A percentile compares a stretch with the other conserved stretches of the same genome.
phyloP scores from a whole-genome alignment of 345 rosid genomes.

The Ricinus communis region DNA sequence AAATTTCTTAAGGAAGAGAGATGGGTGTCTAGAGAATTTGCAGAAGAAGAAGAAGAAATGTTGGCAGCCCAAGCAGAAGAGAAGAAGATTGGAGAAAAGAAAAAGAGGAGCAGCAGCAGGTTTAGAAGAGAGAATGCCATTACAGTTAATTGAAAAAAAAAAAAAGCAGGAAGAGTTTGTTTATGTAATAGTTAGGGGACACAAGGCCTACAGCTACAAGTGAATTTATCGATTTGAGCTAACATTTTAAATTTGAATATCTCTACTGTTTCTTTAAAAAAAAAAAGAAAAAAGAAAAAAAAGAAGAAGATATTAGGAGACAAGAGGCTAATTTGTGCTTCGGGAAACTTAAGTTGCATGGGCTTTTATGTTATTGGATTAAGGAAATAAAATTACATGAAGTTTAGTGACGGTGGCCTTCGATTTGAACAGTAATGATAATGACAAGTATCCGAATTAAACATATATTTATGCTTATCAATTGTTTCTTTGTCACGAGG shows the following conservation, averaged over 20 bases:
- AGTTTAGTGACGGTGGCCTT: not conserved
- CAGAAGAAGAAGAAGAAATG: slow-evolving; percentile 31
- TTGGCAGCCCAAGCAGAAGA: slow-evolving; percentile 22
- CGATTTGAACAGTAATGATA: not conserved
- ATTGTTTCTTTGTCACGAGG: not conserved
- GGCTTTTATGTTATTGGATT: not conserved
- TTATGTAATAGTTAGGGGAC: not conserved
- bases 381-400: not conserved
- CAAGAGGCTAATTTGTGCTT: not conserved
- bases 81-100: slow-evolving; percentile 33
- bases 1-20: slow-evolving; percentile 40
- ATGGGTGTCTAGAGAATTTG: slow-evolving; percentile 32
- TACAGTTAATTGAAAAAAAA: not conserved
- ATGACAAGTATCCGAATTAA: not conserved
- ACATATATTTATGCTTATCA: not conserved
- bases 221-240: no score
- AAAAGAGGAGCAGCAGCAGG: slow-evolving; percentile 24
- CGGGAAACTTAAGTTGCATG: not conserved
- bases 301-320: not conserved
- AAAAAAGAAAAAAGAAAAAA: not conserved
- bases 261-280: not conserved
- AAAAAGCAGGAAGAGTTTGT: not conserved
- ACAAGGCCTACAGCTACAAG: no score
- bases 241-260: not conserved
- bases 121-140: slow-evolving; percentile 17